A percentile compares a stretch with the other conserved stretches of the same genome.
Evolutionary conservation across 306 rosid genomes (phyloP).

Genomic region (Quercus ilex): DNA sequence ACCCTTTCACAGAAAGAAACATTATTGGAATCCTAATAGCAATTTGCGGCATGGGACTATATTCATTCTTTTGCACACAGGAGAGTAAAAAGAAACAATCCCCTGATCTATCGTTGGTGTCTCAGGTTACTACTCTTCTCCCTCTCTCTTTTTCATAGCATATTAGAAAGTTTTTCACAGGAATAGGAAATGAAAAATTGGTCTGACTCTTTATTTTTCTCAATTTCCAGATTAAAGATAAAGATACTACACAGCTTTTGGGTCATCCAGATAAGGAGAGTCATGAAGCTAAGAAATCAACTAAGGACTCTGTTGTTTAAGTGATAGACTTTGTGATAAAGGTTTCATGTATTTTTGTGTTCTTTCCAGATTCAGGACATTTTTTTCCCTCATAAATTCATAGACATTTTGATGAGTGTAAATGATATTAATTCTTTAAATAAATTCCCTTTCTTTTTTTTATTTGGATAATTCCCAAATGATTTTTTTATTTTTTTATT

Average conservation of each 20-base stretch:
- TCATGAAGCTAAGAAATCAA: constrained; percentile 67
- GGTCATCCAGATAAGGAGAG: constrained; percentile 63
- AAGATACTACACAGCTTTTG: constrained; percentile 58
- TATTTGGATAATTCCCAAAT: neutral
- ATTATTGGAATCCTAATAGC: constrained; percentile 77
- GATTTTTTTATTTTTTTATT: neutral
- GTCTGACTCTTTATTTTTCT: neutral
- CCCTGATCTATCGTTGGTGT: constrained; percentile 48
- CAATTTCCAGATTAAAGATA: constrained; percentile 58
- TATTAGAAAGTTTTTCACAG: neutral
- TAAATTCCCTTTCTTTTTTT: neutral
- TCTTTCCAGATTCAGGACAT: constrained; percentile 27
- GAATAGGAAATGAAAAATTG: neutral
- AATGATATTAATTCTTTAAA: constrained; percentile 35
- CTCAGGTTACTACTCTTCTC: constrained; percentile 48
- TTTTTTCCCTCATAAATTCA: neutral
- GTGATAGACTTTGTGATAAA: constrained; percentile 10
- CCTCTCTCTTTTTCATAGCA: neutral
- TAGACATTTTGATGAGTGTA: constrained; percentile 33
- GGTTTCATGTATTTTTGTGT: constrained; percentile 18
- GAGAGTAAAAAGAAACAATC: constrained; percentile 78
- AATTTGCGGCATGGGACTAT: constrained; percentile 84
- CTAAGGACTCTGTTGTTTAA: constrained; percentile 78
- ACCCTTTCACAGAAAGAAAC: constrained; percentile 90
- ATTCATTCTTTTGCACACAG: constrained; percentile 83